Evolutionary conservation across 2,329 filamentous ascomycete genomes (phyloP).

Genomic region (Fusarium sp.): DNA sequence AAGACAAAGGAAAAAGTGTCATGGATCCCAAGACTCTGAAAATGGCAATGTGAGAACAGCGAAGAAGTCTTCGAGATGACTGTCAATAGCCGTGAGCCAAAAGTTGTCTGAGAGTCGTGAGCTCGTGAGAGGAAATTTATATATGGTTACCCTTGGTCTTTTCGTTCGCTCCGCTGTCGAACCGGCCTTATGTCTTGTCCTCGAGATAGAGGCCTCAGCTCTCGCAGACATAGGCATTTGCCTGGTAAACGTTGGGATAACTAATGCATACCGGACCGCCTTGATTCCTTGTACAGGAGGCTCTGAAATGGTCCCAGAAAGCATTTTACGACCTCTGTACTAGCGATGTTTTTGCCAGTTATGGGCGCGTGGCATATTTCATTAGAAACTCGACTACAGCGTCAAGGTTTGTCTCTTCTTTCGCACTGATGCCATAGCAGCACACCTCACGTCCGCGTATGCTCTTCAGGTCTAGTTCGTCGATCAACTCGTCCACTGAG

Average conservation of each 20-base stretch:
- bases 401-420: conserved; percentile 98
- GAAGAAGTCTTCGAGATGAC: conserved; percentile 44
- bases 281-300: conserved; percentile 9
- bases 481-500: conserved; percentile 94
- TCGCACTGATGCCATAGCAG: conserved; percentile 98
- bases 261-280: conserved; percentile 3
- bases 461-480: conserved; percentile 87
- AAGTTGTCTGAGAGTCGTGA: conserved; percentile 47
- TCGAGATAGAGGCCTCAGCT: neutral
- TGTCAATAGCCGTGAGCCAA: conserved; percentile 38
- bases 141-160: conserved; percentile 45
- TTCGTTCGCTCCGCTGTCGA: conserved; percentile 35
- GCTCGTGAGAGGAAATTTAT: conserved; percentile 53
- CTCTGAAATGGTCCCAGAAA: conserved; percentile 12
- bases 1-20: conserved; percentile 35
- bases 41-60: conserved; percentile 27
- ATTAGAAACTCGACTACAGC: conserved; percentile 97
- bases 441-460: conserved; percentile 94
- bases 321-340: conserved; percentile 24
- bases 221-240: conserved; percentile 12
- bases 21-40: conserved; percentile 4
- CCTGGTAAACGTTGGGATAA: conserved; percentile 1
- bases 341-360: conserved; percentile 22
- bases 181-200: conserved; percentile 29
- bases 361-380: conserved; percentile 80